Base-by-base conservation (phyloP, 78 protist genomes). In the Monosiga brevicollis region DNA sequence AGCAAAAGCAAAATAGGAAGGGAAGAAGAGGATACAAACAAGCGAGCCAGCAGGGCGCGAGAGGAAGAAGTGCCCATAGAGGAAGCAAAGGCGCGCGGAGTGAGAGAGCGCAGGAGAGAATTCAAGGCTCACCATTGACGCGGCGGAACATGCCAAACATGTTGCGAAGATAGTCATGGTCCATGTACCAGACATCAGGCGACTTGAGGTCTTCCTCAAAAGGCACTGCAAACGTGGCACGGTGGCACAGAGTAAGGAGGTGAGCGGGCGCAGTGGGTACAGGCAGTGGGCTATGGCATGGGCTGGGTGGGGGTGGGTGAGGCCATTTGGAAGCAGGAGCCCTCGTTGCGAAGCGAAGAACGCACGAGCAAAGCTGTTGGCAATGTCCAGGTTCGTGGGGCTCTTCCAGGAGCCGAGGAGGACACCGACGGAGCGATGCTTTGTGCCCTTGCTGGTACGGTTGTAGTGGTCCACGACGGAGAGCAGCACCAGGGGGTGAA, bases 401-500 rank as follows among this genome's bases (percentile, higher is more conserved):
- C 95, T 96, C 42, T 83, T 81, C 49, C 62, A 55, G 24, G 78
- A 73, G 15, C 99, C 99, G 11, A 97, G 89, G 39, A 97, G 90
- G 37, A 94, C 88, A 2, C 99, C 99, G 34, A 95, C 95, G 2
- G 95, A 98, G 24, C 99, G 88, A 83, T 88, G 86, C 25, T 84
- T 84, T n/a, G 82, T 35, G 42, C 43, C 84, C 43, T 35, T 25
- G 39, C 80, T 76, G 2, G 86, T 86, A 22, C 95, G 87, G 78
- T 87, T 91, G 85, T 90, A 96, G 85, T 96, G 98, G 74, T 96
- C 99, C 2, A 96, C 98, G 0, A 90, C 96, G 41, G 89, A 72
- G 42, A 97, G 90, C 74, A 97, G 88, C 49, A 96, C 98, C 55
- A 96, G 84, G 75, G 98, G 97, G 79, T 97, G 98, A 40, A 97